A percentile compares a stretch with the other conserved stretches of the same genome.
Evolutionary conservation across 495 filamentous ascomycete genomes (phyloP).

Genomic region (Penicillium cosmopolitanum): DNA sequence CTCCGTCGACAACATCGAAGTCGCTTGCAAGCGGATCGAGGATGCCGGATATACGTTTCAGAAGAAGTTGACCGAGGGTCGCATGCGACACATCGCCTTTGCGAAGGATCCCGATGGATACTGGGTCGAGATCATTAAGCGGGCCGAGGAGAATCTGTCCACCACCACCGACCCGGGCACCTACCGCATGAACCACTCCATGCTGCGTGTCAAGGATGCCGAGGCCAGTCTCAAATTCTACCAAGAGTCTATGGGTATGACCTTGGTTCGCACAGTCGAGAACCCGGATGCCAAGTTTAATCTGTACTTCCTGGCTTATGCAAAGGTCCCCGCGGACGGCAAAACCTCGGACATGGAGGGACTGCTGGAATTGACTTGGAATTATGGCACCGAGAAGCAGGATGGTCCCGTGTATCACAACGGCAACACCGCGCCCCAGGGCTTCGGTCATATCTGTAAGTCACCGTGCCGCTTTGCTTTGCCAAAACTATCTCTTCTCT

Average conservation of each 20-base stretch:
- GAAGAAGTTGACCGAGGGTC: slow-evolving; percentile 87
- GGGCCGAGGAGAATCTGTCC: slow-evolving; percentile 54
- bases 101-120: slow-evolving; percentile 92
- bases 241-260: slow-evolving; percentile 88
- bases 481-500: slow-evolving; percentile 22
- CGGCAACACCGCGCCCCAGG: slow-evolving; percentile 88
- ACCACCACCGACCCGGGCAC: slow-evolving; percentile 54
- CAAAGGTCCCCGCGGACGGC: slow-evolving; percentile 51
- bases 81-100: slow-evolving; percentile 90
- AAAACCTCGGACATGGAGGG: slow-evolving; percentile 65
- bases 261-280: slow-evolving; percentile 71
- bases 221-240: slow-evolving; percentile 88
- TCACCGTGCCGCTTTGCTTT: slow-evolving; percentile 60
- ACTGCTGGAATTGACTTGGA: slow-evolving; percentile 90
- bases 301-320: slow-evolving; percentile 91
- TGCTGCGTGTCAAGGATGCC: slow-evolving; percentile 92
- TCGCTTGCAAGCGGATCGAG: slow-evolving; percentile 84
- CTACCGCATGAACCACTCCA: slow-evolving; percentile 71
- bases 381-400: slow-evolving; percentile 95
- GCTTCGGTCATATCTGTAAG: slow-evolving; percentile 89
- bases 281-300: slow-evolving; percentile 75
- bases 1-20: slow-evolving; percentile 87
- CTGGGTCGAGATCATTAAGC: slow-evolving; percentile 76
- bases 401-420: slow-evolving; percentile 84
- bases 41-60: slow-evolving; percentile 91